These are phyloP conservation scores for Solanum tacnaense DNA, from an alignment of 257 asterid genomes.

Conservation along the genomic window DNA sequence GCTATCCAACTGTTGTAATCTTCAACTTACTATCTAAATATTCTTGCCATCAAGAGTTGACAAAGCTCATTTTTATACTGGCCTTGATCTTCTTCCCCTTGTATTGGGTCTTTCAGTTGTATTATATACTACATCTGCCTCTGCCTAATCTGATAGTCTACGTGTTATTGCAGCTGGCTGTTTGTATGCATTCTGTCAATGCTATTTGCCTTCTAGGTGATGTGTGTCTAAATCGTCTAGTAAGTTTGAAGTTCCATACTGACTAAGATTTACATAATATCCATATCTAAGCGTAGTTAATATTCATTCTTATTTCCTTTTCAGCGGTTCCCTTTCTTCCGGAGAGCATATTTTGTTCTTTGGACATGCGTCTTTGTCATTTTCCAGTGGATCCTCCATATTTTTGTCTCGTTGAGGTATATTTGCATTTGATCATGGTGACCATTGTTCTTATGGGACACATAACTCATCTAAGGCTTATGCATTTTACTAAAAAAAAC, in stretches of 20 bases:
- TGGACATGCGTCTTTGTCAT: slow-evolving; percentile 57
- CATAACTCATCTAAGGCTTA: background rate
- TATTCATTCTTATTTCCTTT: slow-evolving; percentile 6
- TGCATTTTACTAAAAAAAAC: background rate
- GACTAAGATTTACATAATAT: background rate
- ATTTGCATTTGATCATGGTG: background rate
- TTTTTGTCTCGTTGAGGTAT: slow-evolving; percentile 50
- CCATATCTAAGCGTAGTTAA: background rate
- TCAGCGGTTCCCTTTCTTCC: slow-evolving; percentile 85
- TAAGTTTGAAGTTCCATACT: slow-evolving; percentile 10
- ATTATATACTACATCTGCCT: background rate
- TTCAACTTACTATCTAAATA: background rate
- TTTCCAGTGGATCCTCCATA: slow-evolving; percentile 88
- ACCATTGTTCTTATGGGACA: background rate
- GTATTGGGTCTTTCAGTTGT: background rate
- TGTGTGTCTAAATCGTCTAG: slow-evolving; percentile 48
- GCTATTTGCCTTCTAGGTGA: slow-evolving; percentile 67
- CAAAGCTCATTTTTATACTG: background rate
- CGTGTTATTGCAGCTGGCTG: slow-evolving; percentile 34
- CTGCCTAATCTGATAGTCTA: background rate
- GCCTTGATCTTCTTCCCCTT: background rate
- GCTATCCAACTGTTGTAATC: background rate
- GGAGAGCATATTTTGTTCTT: slow-evolving; percentile 62
- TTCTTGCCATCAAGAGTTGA: background rate
- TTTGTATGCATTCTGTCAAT: slow-evolving; percentile 61